Evolutionary conservation across 2,329 filamentous ascomycete species (phyloP).

Genomic region (Epichloe gansuensis): DNA sequence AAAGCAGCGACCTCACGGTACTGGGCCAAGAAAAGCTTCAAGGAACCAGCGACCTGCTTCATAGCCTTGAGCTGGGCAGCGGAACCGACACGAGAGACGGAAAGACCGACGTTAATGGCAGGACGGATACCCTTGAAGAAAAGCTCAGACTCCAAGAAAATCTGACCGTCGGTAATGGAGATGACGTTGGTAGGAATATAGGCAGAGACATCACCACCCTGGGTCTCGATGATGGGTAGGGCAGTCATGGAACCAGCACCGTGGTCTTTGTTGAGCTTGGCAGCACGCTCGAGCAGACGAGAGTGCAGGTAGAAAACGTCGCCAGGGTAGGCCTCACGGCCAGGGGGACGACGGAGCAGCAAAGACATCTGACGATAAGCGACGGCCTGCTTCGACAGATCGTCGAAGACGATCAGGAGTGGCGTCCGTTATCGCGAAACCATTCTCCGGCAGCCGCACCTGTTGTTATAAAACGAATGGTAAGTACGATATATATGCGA

Average conservation of each 20-base stretch:
- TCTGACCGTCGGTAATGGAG: constrained; percentile 99
- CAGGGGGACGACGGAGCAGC: constrained; percentile 90
- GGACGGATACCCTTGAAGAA: constrained; percentile 99
- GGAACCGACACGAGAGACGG: constrained; percentile 98
- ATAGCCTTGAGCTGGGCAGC: constrained; percentile 99
- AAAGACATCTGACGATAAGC: constrained; percentile 99
- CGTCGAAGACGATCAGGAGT: constrained; percentile 89
- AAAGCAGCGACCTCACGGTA: constrained; percentile 99
- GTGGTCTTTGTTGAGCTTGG: constrained; percentile 96
- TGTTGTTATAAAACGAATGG: not conserved
- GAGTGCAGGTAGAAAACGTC: constrained; percentile 99
- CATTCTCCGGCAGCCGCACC: constrained; percentile 47
- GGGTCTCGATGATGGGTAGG: constrained; percentile 96
- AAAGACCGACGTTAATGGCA: constrained; percentile 99
- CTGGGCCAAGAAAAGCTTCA: constrained; percentile 99
- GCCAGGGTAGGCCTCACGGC: constrained; percentile 98
- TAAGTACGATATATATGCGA: not conserved
- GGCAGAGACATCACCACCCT: constrained; percentile 99
- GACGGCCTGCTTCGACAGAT: constrained; percentile 95
- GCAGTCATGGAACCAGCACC: constrained; percentile 95
- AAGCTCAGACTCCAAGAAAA: constrained; percentile 97
- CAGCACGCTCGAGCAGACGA: constrained; percentile 96
- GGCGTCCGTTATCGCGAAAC: constrained; percentile 77
- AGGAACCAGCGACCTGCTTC: constrained; percentile 99
- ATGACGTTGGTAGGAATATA: constrained; percentile 99